Base-by-base conservation (phyloP, 164 flowering plant genomes). In the Berberis thunbergii region DNA sequence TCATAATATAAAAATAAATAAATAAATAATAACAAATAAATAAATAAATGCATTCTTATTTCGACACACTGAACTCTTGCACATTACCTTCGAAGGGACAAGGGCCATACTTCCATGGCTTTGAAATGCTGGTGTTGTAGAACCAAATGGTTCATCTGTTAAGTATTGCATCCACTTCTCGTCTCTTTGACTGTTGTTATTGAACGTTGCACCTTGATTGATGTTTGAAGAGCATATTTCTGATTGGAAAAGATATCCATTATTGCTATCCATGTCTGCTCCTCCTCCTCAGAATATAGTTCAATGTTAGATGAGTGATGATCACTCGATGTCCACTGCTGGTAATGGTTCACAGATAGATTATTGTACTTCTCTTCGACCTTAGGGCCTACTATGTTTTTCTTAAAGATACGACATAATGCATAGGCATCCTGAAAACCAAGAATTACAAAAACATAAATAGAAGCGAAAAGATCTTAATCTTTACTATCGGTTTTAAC, bases 341-440 rank as follows among this genome's bases (percentile, higher is more conserved):
- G 75, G 4, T 46, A 50, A 10, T 55, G 74, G 49, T 69, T 69
- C 7, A 54, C 53, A 58, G 6, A 59, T 53, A 59, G 45, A 40
- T 48, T 54, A 39, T 38, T 49, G 54, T 64, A 64, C 49, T 71
- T 75, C 45, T 78, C 84, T 52, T 58, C 81, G 5, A 73, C 67
- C 77, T 84, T 85, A 1, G 81, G 80, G 26, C 46, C 74, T 2
- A 62, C 52, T 11, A 76, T 72, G 45, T 75, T 86, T 80, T 88
- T 93, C 81, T 93, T 93, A 64, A 88, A 86, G 43, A 93, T 77
- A 3, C 98, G 94, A 62, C 97, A 90, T 12, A 93, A 78, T 0
- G 98, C 97, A 73, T 88, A 93, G 7, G 97, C 92, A 74, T 93
- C 98, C 98, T 92, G 74, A 48, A 69, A 26, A 64, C 0, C 26